Evolutionary conservation across 495 filamentous ascomycete genomes (phyloP).

Genomic region (Penicillium cosmopolitanum): DNA sequence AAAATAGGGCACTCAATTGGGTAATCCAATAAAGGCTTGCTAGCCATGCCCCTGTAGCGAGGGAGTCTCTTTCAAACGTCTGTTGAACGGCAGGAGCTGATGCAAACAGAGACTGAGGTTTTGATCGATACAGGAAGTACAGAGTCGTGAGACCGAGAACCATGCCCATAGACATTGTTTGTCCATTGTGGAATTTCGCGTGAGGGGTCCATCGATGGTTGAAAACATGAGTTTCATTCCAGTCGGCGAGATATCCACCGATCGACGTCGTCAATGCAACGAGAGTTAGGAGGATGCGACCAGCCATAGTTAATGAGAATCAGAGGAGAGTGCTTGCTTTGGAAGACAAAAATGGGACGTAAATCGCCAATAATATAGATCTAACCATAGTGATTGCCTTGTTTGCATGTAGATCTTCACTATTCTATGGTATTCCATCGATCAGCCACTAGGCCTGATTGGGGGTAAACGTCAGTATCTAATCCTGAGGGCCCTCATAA

Average conservation of each 20-base stretch:
- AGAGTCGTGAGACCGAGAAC: constrained; percentile 48
- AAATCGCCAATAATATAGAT: no score
- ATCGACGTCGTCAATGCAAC: constrained; percentile 43
- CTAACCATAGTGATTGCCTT: no score
- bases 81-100: not conserved
- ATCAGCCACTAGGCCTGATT: no score
- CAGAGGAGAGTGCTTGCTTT: no score
- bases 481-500: no score
- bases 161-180: constrained; percentile 55
- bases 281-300: constrained; percentile 41
- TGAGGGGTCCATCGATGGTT: constrained; percentile 61
- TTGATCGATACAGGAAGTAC: constrained; percentile 49
- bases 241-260: constrained; percentile 51
- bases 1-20: constrained; percentile 49
- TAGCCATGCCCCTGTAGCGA: constrained; percentile 42
- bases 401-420: no score
- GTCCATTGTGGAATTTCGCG: constrained; percentile 60
- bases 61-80: constrained; percentile 11
- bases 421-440: no score
- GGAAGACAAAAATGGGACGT: no score
- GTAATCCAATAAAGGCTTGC: constrained; percentile 57
- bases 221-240: constrained; percentile 55
- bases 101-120: no score
- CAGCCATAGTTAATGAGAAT: no score
- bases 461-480: no score